Conservation (phyloP, 441 rosid genomes). For the Euphorbia schlechtendalii region DNA sequence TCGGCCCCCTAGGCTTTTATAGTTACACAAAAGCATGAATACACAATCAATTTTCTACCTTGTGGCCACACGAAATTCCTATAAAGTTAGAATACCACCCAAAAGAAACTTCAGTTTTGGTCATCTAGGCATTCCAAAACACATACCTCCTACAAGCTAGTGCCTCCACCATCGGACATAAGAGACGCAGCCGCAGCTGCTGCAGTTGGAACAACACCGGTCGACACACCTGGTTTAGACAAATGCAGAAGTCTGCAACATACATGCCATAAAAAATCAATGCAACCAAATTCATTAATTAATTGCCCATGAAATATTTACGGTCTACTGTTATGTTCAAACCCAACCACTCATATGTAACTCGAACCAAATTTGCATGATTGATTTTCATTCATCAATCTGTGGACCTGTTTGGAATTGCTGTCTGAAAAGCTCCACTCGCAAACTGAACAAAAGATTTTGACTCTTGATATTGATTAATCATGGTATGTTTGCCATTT, state of each 20-base stretch:
- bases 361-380: not conserved
- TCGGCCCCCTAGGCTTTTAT: no score
- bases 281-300: no score
- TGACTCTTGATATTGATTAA: no score
- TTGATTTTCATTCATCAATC: not conserved
- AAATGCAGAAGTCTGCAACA: conserved; percentile 70
- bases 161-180: conserved; percentile 98
- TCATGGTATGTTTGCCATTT: no score
- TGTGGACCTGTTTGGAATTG: no score
- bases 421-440: no score
- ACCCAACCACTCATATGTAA: not conserved
- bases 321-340: not conserved
- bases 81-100: not conserved
- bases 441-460: no score
- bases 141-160: conserved; percentile 36
- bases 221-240: conserved; percentile 70
- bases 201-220: conserved; percentile 92
- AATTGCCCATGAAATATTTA: not conserved
- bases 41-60: not conserved
- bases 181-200: conserved; percentile 97
- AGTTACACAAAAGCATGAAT: no score
- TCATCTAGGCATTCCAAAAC: not conserved
- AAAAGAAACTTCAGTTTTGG: not conserved
- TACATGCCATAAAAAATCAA: conserved; percentile 9
- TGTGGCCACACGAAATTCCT: not conserved